phyloP scores from a whole-genome alignment of 768 basidiomycete genomes.

The Hygrocybe punicea region DNA sequence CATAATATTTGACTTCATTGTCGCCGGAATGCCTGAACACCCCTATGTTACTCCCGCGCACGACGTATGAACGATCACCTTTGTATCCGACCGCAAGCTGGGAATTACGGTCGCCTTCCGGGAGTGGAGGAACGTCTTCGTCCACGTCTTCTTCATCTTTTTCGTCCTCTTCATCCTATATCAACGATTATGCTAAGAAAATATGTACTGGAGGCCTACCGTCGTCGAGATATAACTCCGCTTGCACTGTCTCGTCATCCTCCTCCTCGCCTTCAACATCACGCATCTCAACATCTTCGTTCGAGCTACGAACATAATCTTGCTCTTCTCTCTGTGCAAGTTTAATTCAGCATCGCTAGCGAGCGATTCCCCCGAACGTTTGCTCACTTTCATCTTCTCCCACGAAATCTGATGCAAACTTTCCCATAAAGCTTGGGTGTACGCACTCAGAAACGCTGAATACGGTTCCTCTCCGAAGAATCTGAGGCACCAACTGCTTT shows the following conservation, averaged over 20 bases:
- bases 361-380: neutral
- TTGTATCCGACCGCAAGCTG: constrained; percentile 93
- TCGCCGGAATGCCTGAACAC: constrained; percentile 76
- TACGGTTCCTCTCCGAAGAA: constrained; percentile 60
- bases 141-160: constrained; percentile 37
- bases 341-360: neutral
- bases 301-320: constrained; percentile 72
- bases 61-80: constrained; percentile 90
- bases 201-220: constrained; percentile 39
- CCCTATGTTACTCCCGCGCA: constrained; percentile 87
- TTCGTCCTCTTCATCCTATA: constrained; percentile 40
- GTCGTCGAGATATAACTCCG: constrained; percentile 62
- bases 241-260: constrained; percentile 66
- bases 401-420: constrained; percentile 67
- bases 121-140: constrained; percentile 39
- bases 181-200: constrained; percentile 4
- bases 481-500: constrained; percentile 80
- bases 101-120: constrained; percentile 71
- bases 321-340: constrained; percentile 71
- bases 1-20: constrained; percentile 76
- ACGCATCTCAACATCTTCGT: constrained; percentile 86
- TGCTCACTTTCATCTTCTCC: constrained; percentile 70
- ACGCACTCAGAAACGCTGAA: constrained; percentile 53
- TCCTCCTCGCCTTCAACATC: constrained; percentile 73
- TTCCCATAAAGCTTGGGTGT: constrained; percentile 79